Evolutionary conservation across 192 early-diverging fungal genomes (phyloP).

Genomic region (Cetraspora pellucida): DNA sequence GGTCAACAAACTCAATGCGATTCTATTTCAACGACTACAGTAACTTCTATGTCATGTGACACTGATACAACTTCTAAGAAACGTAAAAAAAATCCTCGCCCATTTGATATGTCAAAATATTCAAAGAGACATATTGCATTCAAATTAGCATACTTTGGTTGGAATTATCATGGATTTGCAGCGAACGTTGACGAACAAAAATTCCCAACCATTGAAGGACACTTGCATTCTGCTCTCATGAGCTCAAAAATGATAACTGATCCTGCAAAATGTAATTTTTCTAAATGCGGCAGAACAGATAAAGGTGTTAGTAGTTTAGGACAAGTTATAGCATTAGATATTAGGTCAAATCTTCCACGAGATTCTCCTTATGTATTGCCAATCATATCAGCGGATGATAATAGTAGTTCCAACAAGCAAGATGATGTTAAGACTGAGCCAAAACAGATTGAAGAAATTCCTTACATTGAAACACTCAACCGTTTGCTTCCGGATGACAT

Average conservation of each 20-base stretch:
- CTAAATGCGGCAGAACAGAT: slow-evolving; percentile 85
- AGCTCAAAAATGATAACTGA: slow-evolving; percentile 75
- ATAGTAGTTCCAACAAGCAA: neutral
- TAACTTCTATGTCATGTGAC: neutral
- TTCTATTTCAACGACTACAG: neutral
- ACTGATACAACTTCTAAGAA: neutral
- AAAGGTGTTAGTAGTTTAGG: slow-evolving; percentile 90
- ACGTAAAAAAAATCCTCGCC: slow-evolving; percentile 29
- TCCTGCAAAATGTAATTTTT: slow-evolving; percentile 70
- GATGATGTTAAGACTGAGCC: slow-evolving; percentile 36
- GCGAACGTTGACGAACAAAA: slow-evolving; percentile 60
- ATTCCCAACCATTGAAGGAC: slow-evolving; percentile 79
- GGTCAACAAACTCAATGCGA: neutral
- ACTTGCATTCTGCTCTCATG: slow-evolving; percentile 80
- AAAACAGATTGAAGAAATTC: slow-evolving; percentile 62
- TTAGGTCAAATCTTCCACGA: slow-evolving; percentile 66
- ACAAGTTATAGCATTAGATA: slow-evolving; percentile 81
- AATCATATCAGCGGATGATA: slow-evolving; percentile 28
- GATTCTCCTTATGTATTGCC: slow-evolving; percentile 41
- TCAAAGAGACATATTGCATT: slow-evolving; percentile 80
- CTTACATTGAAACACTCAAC: slow-evolving; percentile 85
- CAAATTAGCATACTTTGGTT: slow-evolving; percentile 89
- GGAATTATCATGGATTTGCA: slow-evolving; percentile 86
- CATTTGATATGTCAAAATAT: slow-evolving; percentile 80
- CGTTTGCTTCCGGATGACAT: slow-evolving; percentile 84